Percentiles rank a stretch among this genome's conserved stretches.
Evolutionary conservation across 345 rosid species (phyloP).

Genomic region (Eucalyptus fibrosa): DNA sequence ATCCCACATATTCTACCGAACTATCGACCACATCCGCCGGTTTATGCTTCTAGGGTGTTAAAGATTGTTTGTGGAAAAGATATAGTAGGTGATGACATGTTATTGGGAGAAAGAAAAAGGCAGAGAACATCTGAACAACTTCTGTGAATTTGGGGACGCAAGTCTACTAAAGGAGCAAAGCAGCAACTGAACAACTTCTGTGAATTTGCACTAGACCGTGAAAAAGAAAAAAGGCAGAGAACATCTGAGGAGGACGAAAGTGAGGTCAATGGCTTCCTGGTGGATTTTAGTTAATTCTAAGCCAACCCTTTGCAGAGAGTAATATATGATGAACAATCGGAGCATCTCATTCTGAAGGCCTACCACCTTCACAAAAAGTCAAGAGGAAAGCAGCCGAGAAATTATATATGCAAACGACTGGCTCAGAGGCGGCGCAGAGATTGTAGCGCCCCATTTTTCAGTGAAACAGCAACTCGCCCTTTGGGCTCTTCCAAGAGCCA

Average conservation of each 20-base stretch:
- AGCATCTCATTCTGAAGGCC: not conserved
- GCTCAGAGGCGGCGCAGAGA: not conserved
- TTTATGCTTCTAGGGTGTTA: not conserved
- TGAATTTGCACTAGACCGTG: not conserved
- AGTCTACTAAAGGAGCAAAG: not conserved
- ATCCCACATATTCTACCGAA: not conserved
- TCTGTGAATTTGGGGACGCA: too few species aligned
- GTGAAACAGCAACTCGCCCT: not conserved
- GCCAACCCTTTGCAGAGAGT: not conserved
- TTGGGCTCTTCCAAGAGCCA: constrained; percentile 8
- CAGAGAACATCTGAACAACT: too few species aligned
- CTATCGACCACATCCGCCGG: not conserved
- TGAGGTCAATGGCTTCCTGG: not conserved
- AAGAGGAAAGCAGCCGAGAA: not conserved
- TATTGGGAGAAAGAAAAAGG: not conserved
- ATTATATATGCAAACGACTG: not conserved
- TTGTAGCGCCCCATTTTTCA: not conserved
- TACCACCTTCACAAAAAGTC: not conserved
- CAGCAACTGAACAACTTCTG: not conserved
- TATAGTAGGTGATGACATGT: not conserved
- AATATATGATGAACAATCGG: not conserved
- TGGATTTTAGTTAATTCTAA: not conserved
- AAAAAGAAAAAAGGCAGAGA: not conserved
- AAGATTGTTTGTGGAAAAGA: not conserved
- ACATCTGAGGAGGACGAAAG: not conserved